phyloP scores from a whole-genome alignment of 78 protist species.

The Tieghemostelium lacteum region DNA sequence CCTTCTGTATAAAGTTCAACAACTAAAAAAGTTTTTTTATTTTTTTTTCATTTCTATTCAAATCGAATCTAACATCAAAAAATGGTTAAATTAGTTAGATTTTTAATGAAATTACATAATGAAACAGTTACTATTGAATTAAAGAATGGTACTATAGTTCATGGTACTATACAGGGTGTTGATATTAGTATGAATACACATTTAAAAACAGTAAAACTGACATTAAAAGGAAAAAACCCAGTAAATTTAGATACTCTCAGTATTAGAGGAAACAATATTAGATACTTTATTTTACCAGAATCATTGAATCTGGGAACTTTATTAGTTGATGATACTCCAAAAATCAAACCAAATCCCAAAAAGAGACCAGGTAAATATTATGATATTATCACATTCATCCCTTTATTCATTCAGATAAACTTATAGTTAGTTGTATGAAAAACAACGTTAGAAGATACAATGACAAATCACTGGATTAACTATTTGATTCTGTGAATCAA shows the following conservation, averaged over 20 bases:
- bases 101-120: constrained; percentile 93
- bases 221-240: constrained; percentile 93
- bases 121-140: constrained; percentile 99
- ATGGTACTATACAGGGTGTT: constrained; percentile 97
- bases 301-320: constrained; percentile 95
- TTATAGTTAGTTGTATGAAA: too few species aligned
- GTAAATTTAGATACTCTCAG: constrained; percentile 91
- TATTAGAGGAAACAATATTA: constrained; percentile 98
- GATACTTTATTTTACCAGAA: constrained; percentile 97
- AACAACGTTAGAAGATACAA: too few species aligned
- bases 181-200: constrained; percentile 98
- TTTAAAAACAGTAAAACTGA: constrained; percentile 95
- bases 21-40: too few species aligned
- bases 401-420: too few species aligned
- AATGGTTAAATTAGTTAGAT: constrained; percentile 28
- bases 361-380: constrained; percentile 78
- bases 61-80: not conserved
- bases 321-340: constrained; percentile 96
- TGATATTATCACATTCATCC: too few species aligned
- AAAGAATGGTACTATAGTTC: constrained; percentile 98
- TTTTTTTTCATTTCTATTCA: too few species aligned
- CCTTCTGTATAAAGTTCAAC: too few species aligned
- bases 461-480: too few species aligned
- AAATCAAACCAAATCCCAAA: constrained; percentile 74
- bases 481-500: too few species aligned